These are phyloP conservation scores for Ceratocystis eucalypticola DNA, from an alignment of 2,329 filamentous ascomycete species.

Conservation along the genomic window DNA sequence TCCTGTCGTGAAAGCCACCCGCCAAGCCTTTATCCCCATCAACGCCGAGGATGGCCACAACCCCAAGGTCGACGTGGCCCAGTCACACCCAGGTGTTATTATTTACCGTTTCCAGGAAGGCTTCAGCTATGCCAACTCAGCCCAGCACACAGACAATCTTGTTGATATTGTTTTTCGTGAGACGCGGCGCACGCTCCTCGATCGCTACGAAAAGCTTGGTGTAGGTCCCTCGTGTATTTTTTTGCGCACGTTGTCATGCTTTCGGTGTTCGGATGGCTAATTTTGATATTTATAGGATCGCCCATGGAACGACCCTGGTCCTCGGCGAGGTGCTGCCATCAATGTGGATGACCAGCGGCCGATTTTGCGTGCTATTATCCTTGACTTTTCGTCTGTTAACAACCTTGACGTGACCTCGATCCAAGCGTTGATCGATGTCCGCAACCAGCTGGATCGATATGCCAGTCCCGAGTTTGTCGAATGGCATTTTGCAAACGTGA, in stretches of 20 bases:
- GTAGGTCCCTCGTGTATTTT: constrained; percentile 26
- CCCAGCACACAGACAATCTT: constrained; percentile 37
- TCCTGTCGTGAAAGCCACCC: constrained; percentile 11
- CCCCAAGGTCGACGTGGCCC: constrained; percentile 32
- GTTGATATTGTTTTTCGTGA: constrained; percentile 33
- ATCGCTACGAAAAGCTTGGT: constrained; percentile 34
- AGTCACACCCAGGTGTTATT: constrained; percentile 40
- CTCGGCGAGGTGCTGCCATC: constrained; percentile 26
- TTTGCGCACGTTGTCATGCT: background rate
- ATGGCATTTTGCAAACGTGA: constrained; percentile 42
- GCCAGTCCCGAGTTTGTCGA: constrained; percentile 35
- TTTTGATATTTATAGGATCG: constrained; percentile 28
- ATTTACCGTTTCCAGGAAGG: constrained; percentile 43
- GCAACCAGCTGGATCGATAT: constrained; percentile 41
- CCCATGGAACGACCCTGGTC: constrained; percentile 43
- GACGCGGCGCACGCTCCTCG: constrained; percentile 34
- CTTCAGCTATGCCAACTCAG: constrained; percentile 44
- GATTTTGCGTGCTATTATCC: constrained; percentile 38
- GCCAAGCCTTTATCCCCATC: constrained; percentile 33
- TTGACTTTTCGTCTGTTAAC: constrained; percentile 46
- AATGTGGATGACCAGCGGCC: constrained; percentile 31
- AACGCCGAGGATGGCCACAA: constrained; percentile 40
- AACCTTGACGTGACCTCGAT: constrained; percentile 44
- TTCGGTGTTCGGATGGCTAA: constrained; percentile 2
- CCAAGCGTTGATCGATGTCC: constrained; percentile 43